Base-by-base conservation (phyloP, 192 early-diverging fungal species). In the Bifiguratus adelaidae region DNA sequence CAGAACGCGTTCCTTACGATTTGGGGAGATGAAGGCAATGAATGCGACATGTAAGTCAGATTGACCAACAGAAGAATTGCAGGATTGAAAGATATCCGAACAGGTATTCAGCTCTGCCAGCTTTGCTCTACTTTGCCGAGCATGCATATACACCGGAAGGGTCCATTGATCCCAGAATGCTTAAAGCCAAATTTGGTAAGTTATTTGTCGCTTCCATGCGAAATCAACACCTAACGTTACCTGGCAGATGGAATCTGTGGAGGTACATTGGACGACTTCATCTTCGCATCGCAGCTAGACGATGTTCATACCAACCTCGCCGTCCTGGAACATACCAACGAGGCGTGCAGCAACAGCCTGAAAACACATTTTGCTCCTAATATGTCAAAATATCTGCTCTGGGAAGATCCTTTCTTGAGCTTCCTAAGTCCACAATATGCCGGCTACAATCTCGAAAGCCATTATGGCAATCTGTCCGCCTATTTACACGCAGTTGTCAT, bases 1-100 rank as follows among this genome's bases (percentile, higher is more conserved):
- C 48, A 62, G 19, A 86, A 89, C 55, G 73, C 78, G 18, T 86
- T 92, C 70, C 81, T 88, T 33, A 91, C 88, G 1, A 76, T 82
- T 12, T 92, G 88, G 89, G 89, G 89, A 18, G 89, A 92, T 56
- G 89, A 92, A 48, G 89, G 88, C 30, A 89, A 91, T 61, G 89
- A 92, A 63, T 92, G 82, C 56, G 89, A 90, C 55, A 75, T 90
- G 60, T 59, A 67, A 33, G 54, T 30, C 29, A 34, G 24, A 18
- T 40, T n/a, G 20, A 32, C 9, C 25, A 19, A 12, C 22, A 22
- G 18, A 20, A 41, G 34, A 48, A 33, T 33, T 8, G 32, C 8
- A 9, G 9, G 30, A 40, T 18, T 42, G 15, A 13, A 43, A 11
- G 41, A 33, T n/a, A 9, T 29, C 2, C 19, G 25, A 4, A 20